A percentile compares a stretch with the other conserved stretches of the same genome.
phyloP scores from a whole-genome alignment of 164 flowering plant genomes.

The Stephania japonica region DNA sequence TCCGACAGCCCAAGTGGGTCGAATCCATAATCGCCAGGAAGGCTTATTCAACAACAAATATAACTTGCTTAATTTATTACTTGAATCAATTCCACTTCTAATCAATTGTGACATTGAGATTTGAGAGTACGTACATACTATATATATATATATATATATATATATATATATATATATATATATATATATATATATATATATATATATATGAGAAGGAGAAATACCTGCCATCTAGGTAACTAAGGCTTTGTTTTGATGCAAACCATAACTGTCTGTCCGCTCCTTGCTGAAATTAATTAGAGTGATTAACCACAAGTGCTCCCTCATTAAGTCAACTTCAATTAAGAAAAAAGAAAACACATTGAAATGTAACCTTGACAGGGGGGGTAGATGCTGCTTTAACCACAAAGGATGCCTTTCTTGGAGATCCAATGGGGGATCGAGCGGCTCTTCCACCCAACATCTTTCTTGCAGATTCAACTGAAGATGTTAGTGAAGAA shows the following conservation, averaged over 20 bases:
- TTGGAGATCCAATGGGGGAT: slow-evolving; percentile 25
- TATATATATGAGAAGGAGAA: too few relatives aligned
- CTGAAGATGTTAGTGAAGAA: slow-evolving; percentile 64
- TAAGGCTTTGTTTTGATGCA: slow-evolving; percentile 88
- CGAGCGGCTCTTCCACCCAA: slow-evolving; percentile 42
- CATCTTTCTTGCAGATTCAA: slow-evolving; percentile 56
- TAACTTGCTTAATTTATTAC: too few relatives aligned
- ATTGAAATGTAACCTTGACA: slow-evolving; percentile 41
- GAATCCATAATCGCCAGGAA: slow-evolving; percentile 89
- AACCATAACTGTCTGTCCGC: slow-evolving; percentile 89
- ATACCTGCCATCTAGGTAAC: slow-evolving; percentile 98
- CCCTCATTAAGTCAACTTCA: too few relatives aligned
- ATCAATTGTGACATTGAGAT: too few relatives aligned
- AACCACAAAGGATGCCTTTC: slow-evolving; percentile 57
- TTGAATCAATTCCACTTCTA: too few relatives aligned
- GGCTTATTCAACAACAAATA: too few relatives aligned
- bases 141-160: too few relatives aligned
- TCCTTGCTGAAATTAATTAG: slow-evolving; percentile 59
- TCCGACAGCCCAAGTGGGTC: slow-evolving; percentile 95
- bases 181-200: too few relatives aligned
- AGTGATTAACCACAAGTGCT: too few relatives aligned
- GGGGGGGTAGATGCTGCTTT: slow-evolving; percentile 82
- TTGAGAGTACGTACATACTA: too few relatives aligned
- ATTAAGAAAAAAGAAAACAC: too few relatives aligned
- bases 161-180: too few relatives aligned